Evolutionary conservation across 1,139 yeast genomes (phyloP), one percentile per base, ranked within the genome.

Genomic region (Debaryomycetaceae sp.): DNA sequence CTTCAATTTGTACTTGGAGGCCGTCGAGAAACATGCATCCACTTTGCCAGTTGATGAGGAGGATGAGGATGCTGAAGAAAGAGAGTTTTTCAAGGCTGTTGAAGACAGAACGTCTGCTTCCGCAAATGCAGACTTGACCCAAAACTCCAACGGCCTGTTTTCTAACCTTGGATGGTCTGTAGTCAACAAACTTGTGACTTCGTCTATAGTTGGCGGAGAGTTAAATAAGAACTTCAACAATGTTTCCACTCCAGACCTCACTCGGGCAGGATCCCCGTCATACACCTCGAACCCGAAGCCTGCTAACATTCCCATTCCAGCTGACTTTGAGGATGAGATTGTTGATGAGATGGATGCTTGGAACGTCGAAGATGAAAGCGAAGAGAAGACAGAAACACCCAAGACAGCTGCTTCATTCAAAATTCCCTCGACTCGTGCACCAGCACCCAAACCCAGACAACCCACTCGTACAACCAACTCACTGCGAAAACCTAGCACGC

Each of bases 21-120:
- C 81, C 42, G 83, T 88, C 31, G 83, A 81, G 47, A 61, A 62
- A 18, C 87, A 83, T 48, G 85, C 94, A 0, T 62, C 70, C 1
- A 59, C 67, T 3, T 61, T 86, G 41, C 81, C 86, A 1, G 61
- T 62, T 8, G 73, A 63, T 11, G 75, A 74, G 31, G 75, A 67
- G 28, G 75, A 70, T 29, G 73, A 67, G 39, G 69, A 62, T 16
- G 65, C 58, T 13, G 68, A 63, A 43, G 70, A 64, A 42, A 58
- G 55, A 39, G 65, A 67, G 34, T 72, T 72, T 40, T 67, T 63
- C 46, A 55, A 44, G 29, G 35, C 36, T 11, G 44, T 31, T 11
- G 36, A 30, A 11, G 33, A 37, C 15, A 28, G 8, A 17, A 42
- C 30, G 19, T 18, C 40, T 5, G 28, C 36, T 3, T 30, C 35